phyloP scores from a whole-genome alignment of 139 green algal genomes.

The Tetratostichococcus sp. region DNA sequence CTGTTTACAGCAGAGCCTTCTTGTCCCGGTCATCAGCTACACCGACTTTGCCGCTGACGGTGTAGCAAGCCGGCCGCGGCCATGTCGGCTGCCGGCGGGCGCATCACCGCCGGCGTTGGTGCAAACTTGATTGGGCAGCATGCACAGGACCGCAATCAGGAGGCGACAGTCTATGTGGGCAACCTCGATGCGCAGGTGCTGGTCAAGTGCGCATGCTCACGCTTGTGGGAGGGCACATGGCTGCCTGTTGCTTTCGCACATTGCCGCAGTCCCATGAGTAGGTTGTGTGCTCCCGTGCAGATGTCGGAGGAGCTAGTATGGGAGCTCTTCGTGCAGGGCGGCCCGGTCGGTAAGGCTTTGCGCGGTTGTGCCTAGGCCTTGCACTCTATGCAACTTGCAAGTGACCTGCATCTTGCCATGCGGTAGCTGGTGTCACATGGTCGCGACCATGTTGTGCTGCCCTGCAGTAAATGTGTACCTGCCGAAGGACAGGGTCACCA shows the following conservation, averaged over 20 bases:
- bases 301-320: constrained; percentile 95
- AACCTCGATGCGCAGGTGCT: constrained; percentile 84
- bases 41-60: too few relatives aligned
- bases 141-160: constrained; percentile 79
- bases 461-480: constrained; percentile 94
- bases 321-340: constrained; percentile 96
- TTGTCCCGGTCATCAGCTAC: too few relatives aligned
- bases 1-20: too few relatives aligned
- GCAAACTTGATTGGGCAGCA: constrained; percentile 93
- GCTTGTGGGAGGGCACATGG: too few relatives aligned
- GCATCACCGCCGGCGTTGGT: constrained; percentile 86
- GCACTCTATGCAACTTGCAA: too few relatives aligned
- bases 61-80: too few relatives aligned
- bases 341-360: constrained; percentile 75
- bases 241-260: too few relatives aligned
- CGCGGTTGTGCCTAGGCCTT: too few relatives aligned
- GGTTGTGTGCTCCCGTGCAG: constrained; percentile 45
- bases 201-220: too few relatives aligned
- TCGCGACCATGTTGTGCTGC: not conserved
- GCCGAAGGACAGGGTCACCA: constrained; percentile 96
- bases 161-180: constrained; percentile 94
- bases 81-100: constrained; percentile 58
- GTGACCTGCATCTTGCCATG: not conserved
- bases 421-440: not conserved
- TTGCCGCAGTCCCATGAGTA: too few relatives aligned